These are phyloP conservation scores for Zizania palustris DNA, from an alignment of 202 grass and related monocot species.

Conservation along the genomic window DNA sequence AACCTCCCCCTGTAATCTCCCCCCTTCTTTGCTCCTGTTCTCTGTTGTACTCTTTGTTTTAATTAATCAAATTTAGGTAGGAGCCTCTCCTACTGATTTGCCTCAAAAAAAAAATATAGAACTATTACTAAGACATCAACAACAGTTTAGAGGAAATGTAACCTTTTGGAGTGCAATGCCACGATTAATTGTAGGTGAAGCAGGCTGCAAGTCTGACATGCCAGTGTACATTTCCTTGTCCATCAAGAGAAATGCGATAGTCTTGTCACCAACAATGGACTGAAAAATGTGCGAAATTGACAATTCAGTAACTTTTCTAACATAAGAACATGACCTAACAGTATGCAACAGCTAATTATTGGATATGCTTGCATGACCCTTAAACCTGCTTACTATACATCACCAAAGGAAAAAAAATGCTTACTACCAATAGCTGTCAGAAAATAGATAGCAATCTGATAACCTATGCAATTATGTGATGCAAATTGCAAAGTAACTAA, in stretches of 20 bases:
- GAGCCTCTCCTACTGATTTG: too few relatives aligned
- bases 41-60: too few relatives aligned
- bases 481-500: neutral
- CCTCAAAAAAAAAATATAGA: slow-evolving; percentile 18
- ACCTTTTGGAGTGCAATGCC: slow-evolving; percentile 97
- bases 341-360: slow-evolving; percentile 22
- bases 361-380: neutral
- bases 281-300: slow-evolving; percentile 46
- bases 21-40: too few relatives aligned
- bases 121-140: slow-evolving; percentile 19
- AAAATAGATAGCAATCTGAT: neutral
- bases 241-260: slow-evolving; percentile 90
- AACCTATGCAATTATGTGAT: neutral
- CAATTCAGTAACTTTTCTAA: slow-evolving; percentile 3
- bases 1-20: too few relatives aligned
- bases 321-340: neutral
- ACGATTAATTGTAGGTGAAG: slow-evolving; percentile 74
- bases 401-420: neutral
- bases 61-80: too few relatives aligned
- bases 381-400: neutral
- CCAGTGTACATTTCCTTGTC: slow-evolving; percentile 98
- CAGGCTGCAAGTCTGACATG: slow-evolving; percentile 93
- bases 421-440: neutral
- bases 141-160: slow-evolving; percentile 32
- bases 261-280: slow-evolving; percentile 98